A percentile compares a stretch with the other conserved stretches of the same genome.
phyloP scores from a whole-genome alignment of 2,329 filamentous ascomycete species.

The Didymella keratinophila region DNA sequence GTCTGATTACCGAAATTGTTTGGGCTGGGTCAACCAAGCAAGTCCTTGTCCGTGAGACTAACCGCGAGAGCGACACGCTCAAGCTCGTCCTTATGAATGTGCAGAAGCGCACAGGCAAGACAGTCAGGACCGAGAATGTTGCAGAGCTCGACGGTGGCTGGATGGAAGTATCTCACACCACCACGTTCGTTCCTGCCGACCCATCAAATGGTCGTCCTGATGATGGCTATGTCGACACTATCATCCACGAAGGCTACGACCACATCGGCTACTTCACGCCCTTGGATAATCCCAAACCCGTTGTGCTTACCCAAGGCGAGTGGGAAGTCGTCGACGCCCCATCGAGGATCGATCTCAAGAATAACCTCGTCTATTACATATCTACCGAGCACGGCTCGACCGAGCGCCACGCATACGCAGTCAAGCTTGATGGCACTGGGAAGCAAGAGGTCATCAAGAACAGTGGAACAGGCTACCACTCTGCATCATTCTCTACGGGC shows the following conservation, averaged over 20 bases:
- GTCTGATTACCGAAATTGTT: constrained; percentile 90
- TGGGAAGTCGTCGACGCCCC: constrained; percentile 94
- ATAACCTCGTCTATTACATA: constrained; percentile 90
- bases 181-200: constrained; percentile 85
- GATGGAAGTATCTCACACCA: constrained; percentile 92
- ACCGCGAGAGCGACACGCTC: constrained; percentile 90
- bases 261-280: constrained; percentile 94
- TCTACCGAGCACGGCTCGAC: constrained; percentile 87
- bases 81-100: constrained; percentile 89
- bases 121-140: constrained; percentile 81
- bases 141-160: constrained; percentile 90
- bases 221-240: constrained; percentile 91
- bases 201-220: constrained; percentile 74
- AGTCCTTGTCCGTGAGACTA: constrained; percentile 89
- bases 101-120: constrained; percentile 73
- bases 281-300: constrained; percentile 79
- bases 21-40: constrained; percentile 81
- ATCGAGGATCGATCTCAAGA: constrained; percentile 81
- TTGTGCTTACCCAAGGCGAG: constrained; percentile 83
- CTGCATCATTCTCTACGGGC: constrained; percentile 81
- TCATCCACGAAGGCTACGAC: constrained; percentile 86
- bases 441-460: constrained; percentile 78
- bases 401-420: constrained; percentile 90
- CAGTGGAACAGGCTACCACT: constrained; percentile 77
- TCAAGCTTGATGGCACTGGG: constrained; percentile 80